Conservation (phyloP, 2,329 filamentous ascomycete species). For the Tolypocladium pustulatum region DNA sequence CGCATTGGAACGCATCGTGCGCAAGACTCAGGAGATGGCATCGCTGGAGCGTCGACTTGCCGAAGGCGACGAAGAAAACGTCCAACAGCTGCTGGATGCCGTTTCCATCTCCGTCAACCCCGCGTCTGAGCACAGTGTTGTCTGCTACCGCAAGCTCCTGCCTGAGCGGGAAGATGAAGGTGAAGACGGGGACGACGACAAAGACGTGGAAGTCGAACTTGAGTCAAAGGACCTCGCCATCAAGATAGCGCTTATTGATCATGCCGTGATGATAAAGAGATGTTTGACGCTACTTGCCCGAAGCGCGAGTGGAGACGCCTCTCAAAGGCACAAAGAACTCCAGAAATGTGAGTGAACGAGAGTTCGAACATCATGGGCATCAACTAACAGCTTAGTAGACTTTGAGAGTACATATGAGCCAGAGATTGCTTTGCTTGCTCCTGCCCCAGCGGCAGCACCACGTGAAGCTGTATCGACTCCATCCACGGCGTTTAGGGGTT, state of each 20-base stretch:
- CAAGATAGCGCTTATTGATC: slow-evolving; percentile 76
- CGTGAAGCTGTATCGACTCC: slow-evolving; percentile 30
- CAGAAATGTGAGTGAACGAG: slow-evolving; percentile 46
- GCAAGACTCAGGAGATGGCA: slow-evolving; percentile 81
- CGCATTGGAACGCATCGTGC: slow-evolving; percentile 79
- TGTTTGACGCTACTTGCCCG: slow-evolving; percentile 62
- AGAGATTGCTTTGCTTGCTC: slow-evolving; percentile 54
- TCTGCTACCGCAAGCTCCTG: slow-evolving; percentile 65
- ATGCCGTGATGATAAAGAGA: slow-evolving; percentile 78
- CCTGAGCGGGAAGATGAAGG: slow-evolving; percentile 34
- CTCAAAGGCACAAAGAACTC: slow-evolving; percentile 47
- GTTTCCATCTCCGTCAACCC: slow-evolving; percentile 68
- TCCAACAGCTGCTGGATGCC: slow-evolving; percentile 62
- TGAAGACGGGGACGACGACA: slow-evolving; percentile 15
- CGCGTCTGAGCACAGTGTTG: slow-evolving; percentile 64
- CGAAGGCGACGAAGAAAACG: slow-evolving; percentile 61
- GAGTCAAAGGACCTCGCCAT: slow-evolving; percentile 66
- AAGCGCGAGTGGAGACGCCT: slow-evolving; percentile 49
- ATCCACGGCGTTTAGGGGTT: slow-evolving; percentile 37
- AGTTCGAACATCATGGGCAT: neutral
- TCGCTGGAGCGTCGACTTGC: slow-evolving; percentile 63
- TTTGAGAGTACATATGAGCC: slow-evolving; percentile 54
- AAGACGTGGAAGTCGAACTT: slow-evolving; percentile 33
- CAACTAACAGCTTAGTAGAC: slow-evolving; percentile 28
- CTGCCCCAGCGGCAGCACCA: slow-evolving; percentile 26